Base-by-base conservation (phyloP, 345 rosid species). In the Crucihimalaya himalaica region DNA sequence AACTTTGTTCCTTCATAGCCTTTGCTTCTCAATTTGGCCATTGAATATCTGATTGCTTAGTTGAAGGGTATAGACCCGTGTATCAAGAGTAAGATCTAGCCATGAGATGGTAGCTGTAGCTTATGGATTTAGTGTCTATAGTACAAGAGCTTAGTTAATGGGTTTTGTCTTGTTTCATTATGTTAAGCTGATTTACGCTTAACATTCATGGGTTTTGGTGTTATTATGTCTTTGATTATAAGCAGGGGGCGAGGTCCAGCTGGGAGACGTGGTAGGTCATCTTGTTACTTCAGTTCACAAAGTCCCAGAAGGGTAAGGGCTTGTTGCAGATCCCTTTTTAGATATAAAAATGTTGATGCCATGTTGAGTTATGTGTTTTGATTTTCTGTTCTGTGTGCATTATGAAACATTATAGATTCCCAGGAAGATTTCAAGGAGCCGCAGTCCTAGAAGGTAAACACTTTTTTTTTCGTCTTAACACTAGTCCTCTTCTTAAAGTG, bases 361-460 rank as follows among this genome's bases (percentile, higher is more conserved):
- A 19, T 21, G 13, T 40, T 73, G 31, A 23, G 31, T 10, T 14
- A 21, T 62, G 52, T 62, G 21, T 45, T 7, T 65, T 42, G 37
- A 64, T 10, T 62, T 19, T 53, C 29, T 64, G 29, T 31, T 42
- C 4, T 31, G 4, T 40, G 27, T 57, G 56, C 52, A 16, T 48
- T 40, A 21, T 64, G n/a, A 32, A 63, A 64, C 51, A 19, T 23
- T 66, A 2, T 86, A 96, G 99, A 80, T 75, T 45, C 66, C 86
- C 6, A 85, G 91, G 51, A 89, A 78, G 80, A 52, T 87, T 42
- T 83, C 93, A 63, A 87, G 87, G 83, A 92, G 98, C 81, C 96
- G 99, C 77, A 96, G 98, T 82, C 99, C 99, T 32, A 89, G 79
- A 72, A 90, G 98, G 99, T 88, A 73, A 46, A 11, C 27, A 46